Base-by-base conservation (phyloP, 129 eudicot species). In the Deinandra increscens region DNA sequence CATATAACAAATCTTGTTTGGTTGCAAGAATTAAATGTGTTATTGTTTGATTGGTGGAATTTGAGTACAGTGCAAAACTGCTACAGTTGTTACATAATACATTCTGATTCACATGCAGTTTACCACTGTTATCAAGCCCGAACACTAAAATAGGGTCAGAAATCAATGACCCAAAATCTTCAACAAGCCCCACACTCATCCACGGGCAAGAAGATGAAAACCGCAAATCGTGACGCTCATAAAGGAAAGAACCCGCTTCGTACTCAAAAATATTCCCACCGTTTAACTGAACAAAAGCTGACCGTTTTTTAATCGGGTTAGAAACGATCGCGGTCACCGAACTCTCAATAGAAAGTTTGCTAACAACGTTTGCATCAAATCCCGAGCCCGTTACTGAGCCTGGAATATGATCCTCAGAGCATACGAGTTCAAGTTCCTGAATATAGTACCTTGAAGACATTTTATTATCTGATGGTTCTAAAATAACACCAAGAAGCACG, bases 21-120 rank as follows among this genome's bases (percentile, higher is more conserved):
- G 99, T 93, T 23, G 85, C 77, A 60, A 93, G 85, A 62, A 89
- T 81, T 69, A 93, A 55, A 82, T 93, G 97, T 43, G 98, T 83
- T 50, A 78, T 64, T 60, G 53, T 41, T 66, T 84, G 84, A 69
- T 87, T 83, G 46, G 79, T 45, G 46, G 86, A 79, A 72, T 80
- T 89, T 9, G 98, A 89, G 81, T 93, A 93, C 49, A 83, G 68
- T 6, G 97, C 80, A 73, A 86, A 93, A 80, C 87, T 89, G 75
- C 88, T 80, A 75, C 97, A 93, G 73, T 89, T 93, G 83, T 80
- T 89, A 67, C 93, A 89, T 48, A 93, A 33, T 66, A 78, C 77
- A 44, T 75, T 84, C 45, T 91, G 88, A 75, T 78, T 75, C 37
- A 77, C 89, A 70, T 86, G 88, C 50, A 92, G 81, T 76, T 80